Percentiles rank a stretch among this genome's conserved stretches.
Evolutionary conservation across 768 basidiomycete species (phyloP).

Genomic region (Suillus brevipes): DNA sequence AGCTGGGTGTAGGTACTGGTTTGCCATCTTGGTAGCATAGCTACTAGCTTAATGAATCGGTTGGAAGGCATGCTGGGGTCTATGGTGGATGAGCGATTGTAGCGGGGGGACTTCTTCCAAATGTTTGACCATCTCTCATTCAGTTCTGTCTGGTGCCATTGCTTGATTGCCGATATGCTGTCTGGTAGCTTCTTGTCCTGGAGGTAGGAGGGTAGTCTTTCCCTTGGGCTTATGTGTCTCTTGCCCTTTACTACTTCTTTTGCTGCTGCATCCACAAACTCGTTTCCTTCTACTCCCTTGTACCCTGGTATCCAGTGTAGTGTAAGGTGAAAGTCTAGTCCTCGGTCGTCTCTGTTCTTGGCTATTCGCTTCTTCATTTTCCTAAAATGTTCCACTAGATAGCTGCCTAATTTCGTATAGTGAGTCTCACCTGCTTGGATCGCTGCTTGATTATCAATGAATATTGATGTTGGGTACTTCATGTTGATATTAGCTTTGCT

Average conservation of each 20-base stretch:
- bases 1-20: constrained; percentile 15
- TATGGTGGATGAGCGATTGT: neutral
- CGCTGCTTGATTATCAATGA: constrained; percentile 16
- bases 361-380: neutral
- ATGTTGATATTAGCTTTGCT: constrained; percentile 5
- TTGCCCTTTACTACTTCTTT: constrained; percentile 16
- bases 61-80: neutral
- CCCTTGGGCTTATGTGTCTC: neutral
- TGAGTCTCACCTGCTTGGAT: constrained; percentile 1
- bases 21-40: constrained; percentile 14
- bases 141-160: neutral
- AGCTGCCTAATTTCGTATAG: neutral
- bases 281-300: constrained; percentile 18
- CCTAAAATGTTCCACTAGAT: constrained; percentile 12
- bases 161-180: neutral
- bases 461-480: neutral
- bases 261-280: constrained; percentile 22
- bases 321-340: neutral
- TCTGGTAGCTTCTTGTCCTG: neutral
- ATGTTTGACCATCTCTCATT: neutral
- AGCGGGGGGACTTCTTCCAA: neutral
- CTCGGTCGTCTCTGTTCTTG: rapidly evolving
- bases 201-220: neutral
- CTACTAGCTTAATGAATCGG: constrained; percentile 3
- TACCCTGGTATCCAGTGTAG: constrained; percentile 23